Evolutionary conservation across 768 basidiomycete species (phyloP).

Genomic region (Hypholoma fasciculare): DNA sequence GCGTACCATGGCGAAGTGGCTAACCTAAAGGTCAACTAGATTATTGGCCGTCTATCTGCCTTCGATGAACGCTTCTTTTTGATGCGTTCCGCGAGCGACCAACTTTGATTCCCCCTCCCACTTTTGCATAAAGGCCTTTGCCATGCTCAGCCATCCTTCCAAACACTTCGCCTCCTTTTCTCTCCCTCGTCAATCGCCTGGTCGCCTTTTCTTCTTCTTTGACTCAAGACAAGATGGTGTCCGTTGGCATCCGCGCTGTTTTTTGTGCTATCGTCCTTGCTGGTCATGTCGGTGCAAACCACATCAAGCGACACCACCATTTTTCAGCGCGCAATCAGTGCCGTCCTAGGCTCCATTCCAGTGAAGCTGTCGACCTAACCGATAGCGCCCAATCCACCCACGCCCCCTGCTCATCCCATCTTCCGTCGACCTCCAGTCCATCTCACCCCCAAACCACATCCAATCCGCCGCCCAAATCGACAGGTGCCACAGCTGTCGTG

Average conservation of each 20-base stretch:
- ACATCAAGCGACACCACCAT: slow-evolving; percentile 13
- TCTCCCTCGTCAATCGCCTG: not conserved
- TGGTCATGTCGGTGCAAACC: slow-evolving; percentile 16
- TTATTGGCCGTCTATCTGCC: slow-evolving; percentile 8
- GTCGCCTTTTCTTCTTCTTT: not conserved
- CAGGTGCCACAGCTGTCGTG: not conserved
- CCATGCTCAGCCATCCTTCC: slow-evolving; percentile 1
- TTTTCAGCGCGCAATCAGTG: slow-evolving; percentile 16
- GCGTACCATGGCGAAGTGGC: slow-evolving; percentile 3
- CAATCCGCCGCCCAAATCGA: not conserved
- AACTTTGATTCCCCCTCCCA: not conserved
- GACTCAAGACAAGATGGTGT: slow-evolving; percentile 7
- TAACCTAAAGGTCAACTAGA: slow-evolving; percentile 10
- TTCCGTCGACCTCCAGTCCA: not conserved
- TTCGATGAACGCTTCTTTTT: slow-evolving; percentile 10
- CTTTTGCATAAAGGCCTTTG: not conserved
- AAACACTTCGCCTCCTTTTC: slow-evolving; percentile 3
- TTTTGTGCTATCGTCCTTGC: slow-evolving; percentile 17
- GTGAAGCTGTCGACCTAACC: not conserved
- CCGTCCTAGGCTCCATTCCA: slow-evolving; percentile 13
- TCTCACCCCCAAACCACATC: not conserved
- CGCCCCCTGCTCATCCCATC: not conserved
- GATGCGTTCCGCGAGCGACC: slow-evolving; percentile 9
- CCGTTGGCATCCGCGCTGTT: slow-evolving; percentile 9
- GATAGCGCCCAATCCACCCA: not conserved